Percentiles rank a stretch among this genome's conserved stretches.
phyloP scores from a whole-genome alignment of 257 asterid genomes.

The Capsicum baccatum region DNA sequence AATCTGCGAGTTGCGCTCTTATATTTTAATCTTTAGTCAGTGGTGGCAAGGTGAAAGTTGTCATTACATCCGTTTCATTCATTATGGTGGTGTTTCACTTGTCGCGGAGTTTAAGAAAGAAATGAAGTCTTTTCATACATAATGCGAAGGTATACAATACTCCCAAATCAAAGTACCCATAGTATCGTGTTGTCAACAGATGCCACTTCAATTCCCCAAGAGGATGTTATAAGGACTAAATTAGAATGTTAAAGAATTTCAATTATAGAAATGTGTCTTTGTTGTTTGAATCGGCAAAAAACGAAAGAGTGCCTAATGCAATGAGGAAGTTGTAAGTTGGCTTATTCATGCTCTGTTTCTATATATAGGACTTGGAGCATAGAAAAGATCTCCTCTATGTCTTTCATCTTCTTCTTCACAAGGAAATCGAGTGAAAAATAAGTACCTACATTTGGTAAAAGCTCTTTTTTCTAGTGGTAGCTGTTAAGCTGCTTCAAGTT shows the following conservation, averaged over 20 bases:
- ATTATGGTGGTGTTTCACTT: not conserved
- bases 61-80: not conserved
- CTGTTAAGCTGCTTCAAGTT: not conserved
- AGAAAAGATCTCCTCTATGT: slow-evolving; percentile 13
- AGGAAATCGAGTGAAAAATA: slow-evolving; percentile 25
- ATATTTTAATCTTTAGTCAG: not conserved
- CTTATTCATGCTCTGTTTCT: slow-evolving; percentile 12
- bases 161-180: not conserved
- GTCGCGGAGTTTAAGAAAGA: not conserved
- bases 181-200: not conserved
- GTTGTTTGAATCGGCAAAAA: not conserved
- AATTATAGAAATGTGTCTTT: not conserved
- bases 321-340: slow-evolving; percentile 12
- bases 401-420: slow-evolving; percentile 9
- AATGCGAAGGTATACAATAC: not conserved
- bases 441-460: slow-evolving; percentile 2
- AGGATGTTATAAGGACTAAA: not conserved
- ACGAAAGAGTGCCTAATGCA: not conserved
- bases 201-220: slow-evolving; percentile 4
- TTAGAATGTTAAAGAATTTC: slow-evolving; percentile 5
- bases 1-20: not conserved
- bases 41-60: not conserved
- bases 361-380: not conserved
- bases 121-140: not conserved
- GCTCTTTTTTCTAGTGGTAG: not conserved